Base-by-base conservation (phyloP, 2,329 filamentous ascomycete species). In the Pseudocercospora eumusae region DNA sequence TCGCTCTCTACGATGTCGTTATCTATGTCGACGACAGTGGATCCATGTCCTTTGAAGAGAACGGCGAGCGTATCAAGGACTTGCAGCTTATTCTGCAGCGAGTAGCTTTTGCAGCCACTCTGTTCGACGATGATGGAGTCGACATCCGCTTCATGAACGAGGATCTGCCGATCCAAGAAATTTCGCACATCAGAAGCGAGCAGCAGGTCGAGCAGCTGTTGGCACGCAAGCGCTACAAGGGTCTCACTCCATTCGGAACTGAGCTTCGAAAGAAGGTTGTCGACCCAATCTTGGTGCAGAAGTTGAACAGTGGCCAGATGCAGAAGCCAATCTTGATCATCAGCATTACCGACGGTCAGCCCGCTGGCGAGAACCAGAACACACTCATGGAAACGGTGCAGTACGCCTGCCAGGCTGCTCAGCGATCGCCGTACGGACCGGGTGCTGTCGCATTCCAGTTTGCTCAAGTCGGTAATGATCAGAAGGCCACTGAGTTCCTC, bases 111-210 rank as follows among this genome's bases (percentile, higher is more conserved):
- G 86, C 86, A 7, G 85, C 86, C 3, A 86, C 86, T 2, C 81
- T 88, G n/a, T 90, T 90, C 69, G 87, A 90, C 66, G 79, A 85
- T 33, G 87, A 90, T 69, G 87, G 87, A 40, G 87, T 90, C 64
- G 83, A 83, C 27, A 77, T 89, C 42, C 86, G 87, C 50, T 89
- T 89, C 79, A 89, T 90, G 87, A 89, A 90, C 77, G 83, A 83
- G 11, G 78, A 81, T 78, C 67, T 74, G 20, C 69, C 82, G 74
- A 70, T 71, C n/a, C 75, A 80, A 57, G 72, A 78, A 47, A 73
- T 79, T 33, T 84, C 88, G 68, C 78, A 82, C 59, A 84, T 89
- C 65, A 81, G 79, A 47, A 82, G 73, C 57, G 82, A 84, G 61
- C 78, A 81, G 55, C 84, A 89, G 69, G 82, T 88, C 45, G 80